Conservation (phyloP, 2,329 filamentous ascomycete genomes). For the Neopestalotiopsis clavispora region DNA sequence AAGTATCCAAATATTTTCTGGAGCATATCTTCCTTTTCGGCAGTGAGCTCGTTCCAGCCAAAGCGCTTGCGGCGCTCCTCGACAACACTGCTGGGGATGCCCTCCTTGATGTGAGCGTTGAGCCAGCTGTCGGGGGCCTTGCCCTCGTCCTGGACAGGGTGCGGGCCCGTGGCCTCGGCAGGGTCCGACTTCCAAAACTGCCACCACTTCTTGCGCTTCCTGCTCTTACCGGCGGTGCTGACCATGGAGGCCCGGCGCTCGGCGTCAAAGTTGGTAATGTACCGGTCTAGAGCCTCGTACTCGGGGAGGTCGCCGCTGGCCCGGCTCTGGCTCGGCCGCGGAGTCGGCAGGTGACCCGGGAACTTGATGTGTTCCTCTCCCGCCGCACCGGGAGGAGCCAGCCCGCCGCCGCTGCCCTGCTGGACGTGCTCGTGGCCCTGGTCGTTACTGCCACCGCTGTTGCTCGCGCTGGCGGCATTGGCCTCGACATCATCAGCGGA, state of each 20-base stretch:
- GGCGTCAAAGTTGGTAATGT: constrained; percentile 36
- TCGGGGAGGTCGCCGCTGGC: constrained; percentile 31
- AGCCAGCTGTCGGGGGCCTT: constrained; percentile 67
- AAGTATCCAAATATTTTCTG: constrained; percentile 74
- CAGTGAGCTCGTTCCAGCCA: constrained; percentile 71
- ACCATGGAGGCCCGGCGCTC: constrained; percentile 32
- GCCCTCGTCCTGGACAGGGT: constrained; percentile 36
- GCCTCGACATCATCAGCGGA: constrained; percentile 13
- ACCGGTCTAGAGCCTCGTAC: constrained; percentile 38
- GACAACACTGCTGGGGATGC: constrained; percentile 60
- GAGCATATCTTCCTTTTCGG: constrained; percentile 75
- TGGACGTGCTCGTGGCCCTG: background rate
- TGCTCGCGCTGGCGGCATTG: constrained; percentile 6
- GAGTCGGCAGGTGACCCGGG: constrained; percentile 11
- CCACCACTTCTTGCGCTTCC: constrained; percentile 58
- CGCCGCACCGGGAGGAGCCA: background rate
- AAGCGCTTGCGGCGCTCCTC: constrained; percentile 66
- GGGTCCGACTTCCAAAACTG: constrained; percentile 55
- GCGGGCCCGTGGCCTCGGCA: background rate
- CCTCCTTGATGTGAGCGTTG: constrained; percentile 66
- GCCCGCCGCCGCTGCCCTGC: background rate
- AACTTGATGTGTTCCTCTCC: constrained; percentile 11
- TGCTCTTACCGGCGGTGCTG: constrained; percentile 18
- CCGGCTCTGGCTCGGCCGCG: constrained; percentile 1
- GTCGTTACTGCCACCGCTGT: constrained; percentile 7